Conservation (phyloP, 169 alveolate species). For the Plasmodium sp. region DNA sequence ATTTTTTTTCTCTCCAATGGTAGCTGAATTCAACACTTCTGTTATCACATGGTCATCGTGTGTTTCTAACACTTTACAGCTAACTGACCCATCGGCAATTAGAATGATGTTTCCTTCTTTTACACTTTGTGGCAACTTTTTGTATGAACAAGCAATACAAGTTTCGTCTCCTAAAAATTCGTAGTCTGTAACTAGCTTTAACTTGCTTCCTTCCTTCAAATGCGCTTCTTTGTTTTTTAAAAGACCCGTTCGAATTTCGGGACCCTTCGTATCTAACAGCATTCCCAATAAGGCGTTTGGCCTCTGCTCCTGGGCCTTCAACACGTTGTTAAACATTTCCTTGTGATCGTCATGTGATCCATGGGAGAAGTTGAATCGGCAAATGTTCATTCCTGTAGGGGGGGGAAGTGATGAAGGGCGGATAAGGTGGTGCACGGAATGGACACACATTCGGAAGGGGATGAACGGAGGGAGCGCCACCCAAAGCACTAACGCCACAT, state of each 20-base stretch:
- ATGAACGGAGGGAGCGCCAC: background rate
- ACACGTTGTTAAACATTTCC: slow-evolving; percentile 88
- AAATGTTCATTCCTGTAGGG: slow-evolving; percentile 95
- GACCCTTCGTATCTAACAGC: slow-evolving; percentile 99
- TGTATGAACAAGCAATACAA: slow-evolving; percentile 95
- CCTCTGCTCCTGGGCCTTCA: slow-evolving; percentile 94
- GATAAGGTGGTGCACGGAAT: background rate
- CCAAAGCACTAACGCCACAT: background rate
- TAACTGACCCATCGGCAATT: slow-evolving; percentile 98
- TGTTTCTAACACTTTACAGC: slow-evolving; percentile 92
- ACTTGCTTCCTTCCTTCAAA: slow-evolving; percentile 93
- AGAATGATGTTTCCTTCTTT: slow-evolving; percentile 94
- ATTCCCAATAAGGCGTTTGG: slow-evolving; percentile 94
- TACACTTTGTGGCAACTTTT: slow-evolving; percentile 94
- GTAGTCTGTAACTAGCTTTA: slow-evolving; percentile 95
- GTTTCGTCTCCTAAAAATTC: slow-evolving; percentile 92
- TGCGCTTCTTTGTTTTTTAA: slow-evolving; percentile 91
- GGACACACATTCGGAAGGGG: background rate
- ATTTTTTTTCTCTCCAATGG: slow-evolving; percentile 97
- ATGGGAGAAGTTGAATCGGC: slow-evolving; percentile 98
- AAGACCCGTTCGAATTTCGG: slow-evolving; percentile 98
- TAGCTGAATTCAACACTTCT: slow-evolving; percentile 93
- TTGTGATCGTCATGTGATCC: slow-evolving; percentile 97
- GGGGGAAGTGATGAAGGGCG: background rate
- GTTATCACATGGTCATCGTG: slow-evolving; percentile 88